Evolutionary conservation across 2,329 filamentous ascomycete species (phyloP).

Genomic region (Penicillium sp.): DNA sequence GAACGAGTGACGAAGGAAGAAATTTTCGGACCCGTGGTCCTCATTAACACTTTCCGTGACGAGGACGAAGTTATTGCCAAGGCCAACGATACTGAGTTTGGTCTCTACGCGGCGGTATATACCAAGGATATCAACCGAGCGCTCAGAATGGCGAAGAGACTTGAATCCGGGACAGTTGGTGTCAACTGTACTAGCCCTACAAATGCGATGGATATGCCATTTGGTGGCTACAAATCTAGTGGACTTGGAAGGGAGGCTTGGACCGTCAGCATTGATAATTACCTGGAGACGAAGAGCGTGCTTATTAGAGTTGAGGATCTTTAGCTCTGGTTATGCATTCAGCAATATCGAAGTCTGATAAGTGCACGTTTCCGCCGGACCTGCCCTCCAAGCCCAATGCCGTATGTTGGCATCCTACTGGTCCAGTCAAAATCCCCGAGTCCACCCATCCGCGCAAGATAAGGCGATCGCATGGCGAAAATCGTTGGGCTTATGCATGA

Average conservation of each 20-base stretch:
- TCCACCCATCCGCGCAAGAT: constrained; percentile 5
- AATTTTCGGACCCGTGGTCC: constrained; percentile 74
- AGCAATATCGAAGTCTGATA: constrained; percentile 2
- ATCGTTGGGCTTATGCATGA: not conserved
- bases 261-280: constrained; percentile 13
- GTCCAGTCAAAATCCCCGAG: constrained; percentile 1
- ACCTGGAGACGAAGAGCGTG: constrained; percentile 14
- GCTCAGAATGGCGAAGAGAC: constrained; percentile 64
- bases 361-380: constrained; percentile 7
- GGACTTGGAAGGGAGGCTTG: constrained; percentile 15
- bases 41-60: constrained; percentile 67
- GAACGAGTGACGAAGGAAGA: constrained; percentile 72
- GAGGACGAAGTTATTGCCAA: constrained; percentile 65
- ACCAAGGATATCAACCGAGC: constrained; percentile 72
- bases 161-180: constrained; percentile 62
- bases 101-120: constrained; percentile 70
- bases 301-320: constrained; percentile 10
- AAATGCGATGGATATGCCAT: constrained; percentile 45
- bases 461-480: constrained; percentile 3
- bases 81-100: constrained; percentile 70
- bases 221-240: constrained; percentile 30
- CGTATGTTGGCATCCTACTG: not conserved
- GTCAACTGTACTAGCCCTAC: constrained; percentile 64
- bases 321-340: not conserved
- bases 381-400: not conserved